A percentile compares a stretch with the other conserved stretches of the same genome.
Evolutionary conservation across 177 flowering plant species (phyloP).

Genomic region (Vitis hybrid): DNA sequence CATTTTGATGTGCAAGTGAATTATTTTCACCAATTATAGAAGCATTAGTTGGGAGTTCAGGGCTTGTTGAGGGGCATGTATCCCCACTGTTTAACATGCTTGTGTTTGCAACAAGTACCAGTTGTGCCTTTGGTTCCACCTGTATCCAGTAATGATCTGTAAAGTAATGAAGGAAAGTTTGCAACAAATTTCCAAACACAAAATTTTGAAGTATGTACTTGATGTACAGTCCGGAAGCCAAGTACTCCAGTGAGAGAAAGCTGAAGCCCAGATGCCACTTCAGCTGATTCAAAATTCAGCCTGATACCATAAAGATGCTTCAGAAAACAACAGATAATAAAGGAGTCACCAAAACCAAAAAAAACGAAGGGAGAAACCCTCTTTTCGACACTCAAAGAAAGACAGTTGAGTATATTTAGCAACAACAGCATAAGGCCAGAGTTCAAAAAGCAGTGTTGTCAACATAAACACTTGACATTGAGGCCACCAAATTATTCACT

Average conservation of each 20-base stretch:
- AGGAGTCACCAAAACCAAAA: background rate
- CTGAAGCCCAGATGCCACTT: conserved; percentile 57
- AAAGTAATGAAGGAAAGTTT: conserved; percentile 3
- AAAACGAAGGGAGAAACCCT: no score
- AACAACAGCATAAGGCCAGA: background rate
- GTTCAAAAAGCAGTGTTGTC: no score
- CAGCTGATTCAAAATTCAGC: conserved; percentile 58
- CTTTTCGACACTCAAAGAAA: background rate
- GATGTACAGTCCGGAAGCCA: conserved; percentile 83
- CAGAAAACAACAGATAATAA: conserved; percentile 7
- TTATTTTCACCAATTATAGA: conserved; percentile 22
- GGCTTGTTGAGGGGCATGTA: conserved; percentile 6
- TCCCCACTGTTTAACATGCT: conserved; percentile 20
- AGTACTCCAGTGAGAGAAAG: conserved; percentile 78
- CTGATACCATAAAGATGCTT: conserved; percentile 29
- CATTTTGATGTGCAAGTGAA: conserved; percentile 19
- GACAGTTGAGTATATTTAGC: background rate
- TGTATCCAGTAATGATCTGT: conserved; percentile 22
- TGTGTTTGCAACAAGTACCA: conserved; percentile 58
- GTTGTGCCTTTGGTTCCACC: conserved; percentile 81
- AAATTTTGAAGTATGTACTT: conserved; percentile 41
- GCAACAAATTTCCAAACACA: background rate
- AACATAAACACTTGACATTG: background rate
- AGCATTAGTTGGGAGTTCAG: conserved; percentile 17
- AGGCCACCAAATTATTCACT: no score